Conservation (phyloP, 805 yeast species). For the Hanseniaspora mollemarum region DNA sequence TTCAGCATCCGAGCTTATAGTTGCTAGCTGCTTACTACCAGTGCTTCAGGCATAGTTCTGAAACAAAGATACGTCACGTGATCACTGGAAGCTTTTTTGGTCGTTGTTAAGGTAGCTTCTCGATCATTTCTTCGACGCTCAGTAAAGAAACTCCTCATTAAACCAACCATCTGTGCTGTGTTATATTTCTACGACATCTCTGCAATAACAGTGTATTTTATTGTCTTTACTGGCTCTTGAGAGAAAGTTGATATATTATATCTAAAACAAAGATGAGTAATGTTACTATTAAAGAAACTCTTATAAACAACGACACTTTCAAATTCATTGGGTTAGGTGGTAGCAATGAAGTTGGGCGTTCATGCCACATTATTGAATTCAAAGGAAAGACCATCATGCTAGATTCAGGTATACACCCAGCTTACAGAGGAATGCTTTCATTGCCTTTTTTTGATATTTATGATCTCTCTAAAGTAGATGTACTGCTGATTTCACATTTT, state of each 20-base stretch:
- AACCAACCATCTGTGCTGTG: no score
- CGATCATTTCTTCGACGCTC: no score
- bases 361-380: slow-evolving; percentile 84
- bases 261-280: not conserved
- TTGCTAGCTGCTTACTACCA: no score
- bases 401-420: slow-evolving; percentile 98
- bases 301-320: slow-evolving; percentile 31
- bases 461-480: slow-evolving; percentile 77
- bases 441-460: slow-evolving; percentile 93
- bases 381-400: slow-evolving; percentile 92
- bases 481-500: slow-evolving; percentile 82
- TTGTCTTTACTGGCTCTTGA: no score
- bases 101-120: no score
- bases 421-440: slow-evolving; percentile 76
- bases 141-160: no score
- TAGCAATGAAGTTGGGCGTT: slow-evolving; percentile 95
- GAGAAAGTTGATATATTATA: not conserved
- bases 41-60: no score
- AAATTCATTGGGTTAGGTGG: slow-evolving; percentile 89
- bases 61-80: no score
- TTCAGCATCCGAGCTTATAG: no score
- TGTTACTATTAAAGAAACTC: slow-evolving; percentile 11
- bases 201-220: no score
- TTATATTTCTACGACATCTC: no score
- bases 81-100: no score